Percentiles rank a stretch among this genome's conserved stretches.
Evolutionary conservation across 139 green algal species (phyloP).

Genomic region (Chlamydomonas applanata): DNA sequence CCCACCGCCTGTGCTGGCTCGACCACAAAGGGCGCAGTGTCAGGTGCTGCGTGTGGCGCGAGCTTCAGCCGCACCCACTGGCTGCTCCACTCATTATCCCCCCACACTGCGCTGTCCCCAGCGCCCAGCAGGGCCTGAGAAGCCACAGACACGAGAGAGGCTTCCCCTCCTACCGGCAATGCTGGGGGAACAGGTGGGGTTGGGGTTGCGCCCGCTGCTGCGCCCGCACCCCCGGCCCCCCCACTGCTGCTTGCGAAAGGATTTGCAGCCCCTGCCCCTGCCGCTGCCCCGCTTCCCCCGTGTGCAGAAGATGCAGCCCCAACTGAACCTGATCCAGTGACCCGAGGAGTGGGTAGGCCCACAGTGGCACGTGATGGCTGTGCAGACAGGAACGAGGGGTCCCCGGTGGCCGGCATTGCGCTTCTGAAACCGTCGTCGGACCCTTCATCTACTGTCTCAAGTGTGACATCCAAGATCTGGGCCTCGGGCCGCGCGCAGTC

Average conservation of each 20-base stretch:
- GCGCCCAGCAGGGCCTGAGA: too few species aligned
- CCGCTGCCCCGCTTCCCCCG: too few species aligned
- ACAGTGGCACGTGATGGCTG: too few species aligned
- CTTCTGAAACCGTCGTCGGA: background rate
- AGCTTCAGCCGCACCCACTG: background rate
- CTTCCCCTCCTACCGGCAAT: background rate
- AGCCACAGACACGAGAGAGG: too few species aligned
- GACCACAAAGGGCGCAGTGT: conserved; percentile 16
- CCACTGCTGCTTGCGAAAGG: background rate
- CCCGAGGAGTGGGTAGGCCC: too few species aligned
- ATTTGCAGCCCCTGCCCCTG: too few species aligned
- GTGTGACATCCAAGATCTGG: conserved; percentile 31
- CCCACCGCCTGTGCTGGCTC: conserved; percentile 7
- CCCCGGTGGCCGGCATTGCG: too few species aligned
- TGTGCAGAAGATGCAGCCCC: too few species aligned
- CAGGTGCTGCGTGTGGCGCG: background rate
- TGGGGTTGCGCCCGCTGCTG: background rate
- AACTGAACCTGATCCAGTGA: background rate
- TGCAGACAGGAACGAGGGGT: too few species aligned
- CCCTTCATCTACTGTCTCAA: conserved; percentile 1
- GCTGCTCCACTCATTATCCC: too few species aligned
- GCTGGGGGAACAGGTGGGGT: background rate
- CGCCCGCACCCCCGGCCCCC: background rate
- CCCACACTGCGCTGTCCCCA: too few species aligned
- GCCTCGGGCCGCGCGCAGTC: conserved; percentile 22